Evolutionary conservation across 495 filamentous ascomycete genomes (phyloP).

Genomic region (Umbilicaria muhlenbergii): DNA sequence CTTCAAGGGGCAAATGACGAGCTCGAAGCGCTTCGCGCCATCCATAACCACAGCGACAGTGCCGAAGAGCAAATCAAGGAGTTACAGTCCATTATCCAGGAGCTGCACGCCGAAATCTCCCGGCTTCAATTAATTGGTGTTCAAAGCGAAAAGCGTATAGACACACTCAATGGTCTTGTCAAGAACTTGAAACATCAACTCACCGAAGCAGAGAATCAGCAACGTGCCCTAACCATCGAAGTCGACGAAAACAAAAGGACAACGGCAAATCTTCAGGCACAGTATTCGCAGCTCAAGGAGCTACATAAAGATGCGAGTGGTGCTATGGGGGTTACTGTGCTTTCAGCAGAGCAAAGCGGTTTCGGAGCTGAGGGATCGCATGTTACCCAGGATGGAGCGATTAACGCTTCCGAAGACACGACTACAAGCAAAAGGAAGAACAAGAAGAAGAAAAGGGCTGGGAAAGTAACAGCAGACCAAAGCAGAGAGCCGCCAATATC

Average conservation of each 20-base stretch:
- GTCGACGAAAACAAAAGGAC: slow-evolving; percentile 19
- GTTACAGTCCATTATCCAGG: slow-evolving; percentile 5
- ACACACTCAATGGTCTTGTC: slow-evolving; percentile 36
- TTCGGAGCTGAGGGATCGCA: neutral
- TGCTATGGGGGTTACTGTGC: neutral
- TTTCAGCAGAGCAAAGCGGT: slow-evolving; percentile 3
- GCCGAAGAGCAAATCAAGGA: slow-evolving; percentile 28
- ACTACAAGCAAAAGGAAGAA: slow-evolving; percentile 57
- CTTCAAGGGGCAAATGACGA: slow-evolving; percentile 39
- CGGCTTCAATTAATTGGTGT: slow-evolving; percentile 25
- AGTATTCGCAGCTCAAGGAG: slow-evolving; percentile 2
- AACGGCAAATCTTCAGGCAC: neutral
- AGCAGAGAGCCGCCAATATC: slow-evolving; percentile 17
- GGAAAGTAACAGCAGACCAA: slow-evolving; percentile 30
- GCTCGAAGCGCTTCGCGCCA: slow-evolving; percentile 30
- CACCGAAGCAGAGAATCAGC: slow-evolving; percentile 30
- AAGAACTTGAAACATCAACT: slow-evolving; percentile 34
- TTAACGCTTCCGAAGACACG: slow-evolving; percentile 1
- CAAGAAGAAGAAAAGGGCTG: slow-evolving; percentile 81
- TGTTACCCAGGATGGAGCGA: neutral
- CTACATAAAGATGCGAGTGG: slow-evolving; percentile 4
- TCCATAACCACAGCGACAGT: slow-evolving; percentile 22
- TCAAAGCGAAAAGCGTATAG: slow-evolving; percentile 33
- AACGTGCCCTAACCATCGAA: slow-evolving; percentile 26
- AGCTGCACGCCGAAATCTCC: slow-evolving; percentile 15